These are phyloP conservation scores for Phoma sp. DNA, from an alignment of 2,329 filamentous ascomycete genomes.

Conservation along the genomic window DNA sequence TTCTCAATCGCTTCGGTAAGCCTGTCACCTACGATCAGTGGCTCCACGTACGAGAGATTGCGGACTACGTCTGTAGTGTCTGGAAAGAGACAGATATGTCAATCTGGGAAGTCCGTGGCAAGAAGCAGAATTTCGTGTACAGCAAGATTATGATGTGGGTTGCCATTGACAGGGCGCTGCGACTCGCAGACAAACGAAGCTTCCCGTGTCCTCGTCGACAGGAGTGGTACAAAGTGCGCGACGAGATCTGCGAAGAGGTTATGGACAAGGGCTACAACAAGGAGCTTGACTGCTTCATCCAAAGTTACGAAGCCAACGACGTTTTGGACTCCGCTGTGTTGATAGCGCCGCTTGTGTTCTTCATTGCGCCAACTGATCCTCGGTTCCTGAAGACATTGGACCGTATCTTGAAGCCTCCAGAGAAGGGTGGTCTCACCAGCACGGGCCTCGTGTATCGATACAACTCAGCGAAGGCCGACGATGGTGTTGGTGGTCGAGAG, in stretches of 20 bases:
- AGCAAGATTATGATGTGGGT: conserved; percentile 88
- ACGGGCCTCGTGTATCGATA: conserved; percentile 79
- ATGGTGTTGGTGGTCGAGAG: conserved; percentile 76
- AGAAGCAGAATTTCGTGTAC: conserved; percentile 79
- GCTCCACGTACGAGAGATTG: conserved; percentile 71
- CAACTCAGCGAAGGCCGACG: conserved; percentile 70
- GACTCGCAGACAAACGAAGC: conserved; percentile 75
- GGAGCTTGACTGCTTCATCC: conserved; percentile 72
- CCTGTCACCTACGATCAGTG: conserved; percentile 77
- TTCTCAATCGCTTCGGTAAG: conserved; percentile 81
- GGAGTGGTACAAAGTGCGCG: conserved; percentile 70
- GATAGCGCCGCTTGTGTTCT: conserved; percentile 80
- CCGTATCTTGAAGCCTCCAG: conserved; percentile 72
- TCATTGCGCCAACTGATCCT: conserved; percentile 78
- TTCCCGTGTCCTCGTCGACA: conserved; percentile 74
- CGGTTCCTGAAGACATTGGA: conserved; percentile 76
- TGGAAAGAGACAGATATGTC: conserved; percentile 75
- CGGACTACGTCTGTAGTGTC: conserved; percentile 73
- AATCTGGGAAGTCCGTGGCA: conserved; percentile 80
- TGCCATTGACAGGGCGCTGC: conserved; percentile 75
- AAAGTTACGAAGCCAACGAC: conserved; percentile 75
- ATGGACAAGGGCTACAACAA: conserved; percentile 81
- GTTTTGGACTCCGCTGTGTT: conserved; percentile 76
- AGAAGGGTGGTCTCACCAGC: conserved; percentile 77
- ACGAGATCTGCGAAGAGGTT: conserved; percentile 74